Evolutionary conservation across 495 filamentous ascomycete genomes (phyloP).

Genomic region (Poronia punctata): DNA sequence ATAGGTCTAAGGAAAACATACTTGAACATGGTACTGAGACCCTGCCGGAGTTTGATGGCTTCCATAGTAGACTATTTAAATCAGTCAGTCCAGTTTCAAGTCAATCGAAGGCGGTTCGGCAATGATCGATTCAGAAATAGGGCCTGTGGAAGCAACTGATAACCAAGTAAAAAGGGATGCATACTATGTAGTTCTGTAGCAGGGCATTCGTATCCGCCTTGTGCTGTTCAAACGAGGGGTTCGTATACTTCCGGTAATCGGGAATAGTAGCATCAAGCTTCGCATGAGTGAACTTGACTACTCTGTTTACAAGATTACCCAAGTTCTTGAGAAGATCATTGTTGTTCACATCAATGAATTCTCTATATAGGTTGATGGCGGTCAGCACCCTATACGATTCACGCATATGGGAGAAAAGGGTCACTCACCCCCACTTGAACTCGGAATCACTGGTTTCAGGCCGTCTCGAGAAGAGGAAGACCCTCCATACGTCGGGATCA

Average conservation of each 20-base stretch:
- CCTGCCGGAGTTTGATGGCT: neutral
- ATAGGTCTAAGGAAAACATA: too few species aligned
- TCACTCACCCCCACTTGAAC: slow-evolving; percentile 64
- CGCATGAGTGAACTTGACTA: slow-evolving; percentile 83
- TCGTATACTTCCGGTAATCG: slow-evolving; percentile 61
- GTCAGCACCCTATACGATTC: neutral
- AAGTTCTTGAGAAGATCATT: slow-evolving; percentile 83
- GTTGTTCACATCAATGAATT: slow-evolving; percentile 84
- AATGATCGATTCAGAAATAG: slow-evolving; percentile 79
- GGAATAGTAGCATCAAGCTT: slow-evolving; percentile 58
- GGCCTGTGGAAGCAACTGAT: slow-evolving; percentile 59
- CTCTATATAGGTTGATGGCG: slow-evolving; percentile 19
- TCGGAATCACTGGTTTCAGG: slow-evolving; percentile 86
- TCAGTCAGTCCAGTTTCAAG: neutral
- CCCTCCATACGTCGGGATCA: slow-evolving; percentile 80
- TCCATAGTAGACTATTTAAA: slow-evolving; percentile 3
- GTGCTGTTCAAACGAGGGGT: slow-evolving; percentile 31
- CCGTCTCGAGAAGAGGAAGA: slow-evolving; percentile 81
- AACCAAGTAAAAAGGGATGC: slow-evolving; percentile 40
- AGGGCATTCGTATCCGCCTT: slow-evolving; percentile 1
- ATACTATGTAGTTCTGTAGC: slow-evolving; percentile 2
- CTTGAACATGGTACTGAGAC: neutral
- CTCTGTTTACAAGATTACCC: slow-evolving; percentile 88
- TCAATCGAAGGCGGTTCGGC: slow-evolving; percentile 54
- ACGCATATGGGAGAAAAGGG: neutral